These are phyloP conservation scores for Talaromyces islandicus DNA, from an alignment of 2,329 filamentous ascomycete species.

Conservation along the genomic window DNA sequence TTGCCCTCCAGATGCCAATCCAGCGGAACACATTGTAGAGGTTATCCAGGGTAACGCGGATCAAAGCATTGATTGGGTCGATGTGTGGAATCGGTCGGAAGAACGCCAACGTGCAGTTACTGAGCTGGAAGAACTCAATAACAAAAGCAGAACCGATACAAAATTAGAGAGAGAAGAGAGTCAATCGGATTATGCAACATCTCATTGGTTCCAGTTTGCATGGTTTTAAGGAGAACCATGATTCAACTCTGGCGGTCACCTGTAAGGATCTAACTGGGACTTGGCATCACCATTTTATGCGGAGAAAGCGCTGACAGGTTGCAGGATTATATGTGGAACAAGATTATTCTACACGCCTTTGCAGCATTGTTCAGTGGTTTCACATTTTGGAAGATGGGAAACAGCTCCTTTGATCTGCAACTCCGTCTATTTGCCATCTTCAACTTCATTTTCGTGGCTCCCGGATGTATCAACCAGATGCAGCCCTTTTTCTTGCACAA, in stretches of 20 bases:
- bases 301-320: neutral
- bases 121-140: constrained; percentile 23
- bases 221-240: constrained; percentile 28
- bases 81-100: constrained; percentile 25
- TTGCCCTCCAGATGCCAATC: constrained; percentile 48
- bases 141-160: constrained; percentile 13
- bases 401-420: constrained; percentile 47
- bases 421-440: constrained; percentile 55
- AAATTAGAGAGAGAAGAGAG: constrained; percentile 22
- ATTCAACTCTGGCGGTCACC: constrained; percentile 29
- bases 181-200: constrained; percentile 31
- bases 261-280: constrained; percentile 12
- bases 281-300: neutral
- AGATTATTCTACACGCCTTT: constrained; percentile 47
- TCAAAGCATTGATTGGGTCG: constrained; percentile 25
- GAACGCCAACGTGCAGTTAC: constrained; percentile 21
- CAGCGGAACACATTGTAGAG: constrained; percentile 44
- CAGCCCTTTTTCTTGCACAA: constrained; percentile 55
- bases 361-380: constrained; percentile 57
- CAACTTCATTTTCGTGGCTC: constrained; percentile 59
- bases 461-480: constrained; percentile 53
- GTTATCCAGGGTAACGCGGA: constrained; percentile 24
- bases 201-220: constrained; percentile 35
- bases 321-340: constrained; percentile 42
- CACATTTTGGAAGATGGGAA: constrained; percentile 55